Evolutionary conservation across 2,329 filamentous ascomycete species (phyloP).

Genomic region (Stagonosporopsis chrysanthemi): DNA sequence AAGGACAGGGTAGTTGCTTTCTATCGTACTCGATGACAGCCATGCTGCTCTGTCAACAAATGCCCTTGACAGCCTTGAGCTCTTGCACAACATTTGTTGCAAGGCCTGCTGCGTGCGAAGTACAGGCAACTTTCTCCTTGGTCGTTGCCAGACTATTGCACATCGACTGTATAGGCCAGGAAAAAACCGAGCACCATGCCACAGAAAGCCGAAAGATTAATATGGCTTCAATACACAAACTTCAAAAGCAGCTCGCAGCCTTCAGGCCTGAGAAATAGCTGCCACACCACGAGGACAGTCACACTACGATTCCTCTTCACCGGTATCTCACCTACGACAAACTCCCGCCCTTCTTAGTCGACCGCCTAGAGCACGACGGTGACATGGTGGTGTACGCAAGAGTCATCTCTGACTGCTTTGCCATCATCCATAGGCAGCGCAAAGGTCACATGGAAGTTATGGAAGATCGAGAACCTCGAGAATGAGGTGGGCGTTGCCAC

Average conservation of each 20-base stretch:
- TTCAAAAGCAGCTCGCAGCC: background rate
- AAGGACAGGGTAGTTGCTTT: background rate
- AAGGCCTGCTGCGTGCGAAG: background rate
- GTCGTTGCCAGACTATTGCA: background rate
- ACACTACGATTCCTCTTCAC: background rate
- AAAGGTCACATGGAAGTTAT: background rate
- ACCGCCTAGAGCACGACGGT: background rate
- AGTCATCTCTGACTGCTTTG: conserved; percentile 2
- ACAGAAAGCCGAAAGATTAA: background rate
- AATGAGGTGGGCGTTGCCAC: background rate
- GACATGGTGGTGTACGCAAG: background rate
- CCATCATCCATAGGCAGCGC: background rate
- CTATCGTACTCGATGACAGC: background rate
- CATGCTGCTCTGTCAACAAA: background rate
- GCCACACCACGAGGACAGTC: background rate
- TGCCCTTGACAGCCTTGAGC: background rate
- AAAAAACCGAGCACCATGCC: background rate
- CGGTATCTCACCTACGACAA: background rate
- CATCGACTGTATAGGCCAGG: background rate
- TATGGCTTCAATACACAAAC: background rate
- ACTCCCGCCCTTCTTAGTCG: background rate
- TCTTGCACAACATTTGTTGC: background rate
- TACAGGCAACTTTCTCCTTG: background rate
- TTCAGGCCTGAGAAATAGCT: background rate
- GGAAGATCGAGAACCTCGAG: background rate